phyloP scores from a whole-genome alignment of 2,329 filamentous ascomycete species.

The Phaeosphaeriaceae sp. region DNA sequence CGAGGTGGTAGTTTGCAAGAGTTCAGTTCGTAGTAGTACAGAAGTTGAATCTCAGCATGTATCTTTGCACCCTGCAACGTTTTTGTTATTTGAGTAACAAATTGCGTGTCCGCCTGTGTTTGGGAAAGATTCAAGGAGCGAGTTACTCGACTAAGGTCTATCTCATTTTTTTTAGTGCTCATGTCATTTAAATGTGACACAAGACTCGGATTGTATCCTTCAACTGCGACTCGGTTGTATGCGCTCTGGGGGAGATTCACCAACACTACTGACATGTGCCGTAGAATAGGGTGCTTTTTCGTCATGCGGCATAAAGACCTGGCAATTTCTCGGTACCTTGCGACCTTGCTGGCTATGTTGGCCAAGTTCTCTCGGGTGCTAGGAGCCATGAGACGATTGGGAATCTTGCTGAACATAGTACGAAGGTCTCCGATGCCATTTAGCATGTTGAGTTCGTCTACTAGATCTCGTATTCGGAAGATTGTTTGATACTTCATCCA shows the following conservation, averaged over 20 bases:
- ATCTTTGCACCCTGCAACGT: conserved; percentile 32
- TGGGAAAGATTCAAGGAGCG: no score
- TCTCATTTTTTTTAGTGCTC: no score
- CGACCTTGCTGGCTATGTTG: conserved; percentile 21
- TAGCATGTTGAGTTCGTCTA: conserved; percentile 11
- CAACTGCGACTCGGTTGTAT: conserved; percentile 4
- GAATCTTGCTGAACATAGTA: conserved; percentile 13
- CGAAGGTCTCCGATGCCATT: conserved; percentile 8
- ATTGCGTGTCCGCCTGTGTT: conserved; percentile 8
- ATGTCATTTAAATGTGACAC: no score
- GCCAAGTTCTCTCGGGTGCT: conserved; percentile 14
- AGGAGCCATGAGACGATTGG: conserved; percentile 18
- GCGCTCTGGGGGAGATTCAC: conserved; percentile 12
- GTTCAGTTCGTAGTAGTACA: conserved; percentile 48
- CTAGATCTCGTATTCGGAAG: conserved; percentile 8
- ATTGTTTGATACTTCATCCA: conserved; percentile 19
- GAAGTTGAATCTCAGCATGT: conserved; percentile 60
- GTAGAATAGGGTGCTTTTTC: conserved; percentile 6
- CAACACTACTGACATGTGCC: conserved; percentile 8
- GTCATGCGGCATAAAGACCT: conserved; percentile 18
- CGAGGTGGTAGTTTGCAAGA: conserved; percentile 41
- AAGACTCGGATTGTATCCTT: no score
- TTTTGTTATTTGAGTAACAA: conserved; percentile 11
- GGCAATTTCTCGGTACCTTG: conserved; percentile 24
- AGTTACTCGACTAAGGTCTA: no score